Conservation (phyloP, 129 eudicot genomes). For the Tanacetum coccineum region DNA sequence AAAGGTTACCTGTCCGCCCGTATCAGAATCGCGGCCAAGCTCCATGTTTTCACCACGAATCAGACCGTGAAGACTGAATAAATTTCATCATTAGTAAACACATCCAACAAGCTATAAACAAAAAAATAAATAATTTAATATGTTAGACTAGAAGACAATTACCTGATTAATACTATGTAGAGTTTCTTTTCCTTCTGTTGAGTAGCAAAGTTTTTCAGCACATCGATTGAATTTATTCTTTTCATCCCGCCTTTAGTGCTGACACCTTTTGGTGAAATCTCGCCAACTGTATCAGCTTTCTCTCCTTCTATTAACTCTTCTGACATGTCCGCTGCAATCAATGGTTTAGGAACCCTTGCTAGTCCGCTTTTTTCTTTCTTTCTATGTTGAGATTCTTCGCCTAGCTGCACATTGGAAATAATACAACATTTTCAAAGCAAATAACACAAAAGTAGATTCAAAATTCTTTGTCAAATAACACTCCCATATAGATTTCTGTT, state of each 20-base stretch:
- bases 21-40: slow-evolving; percentile 90
- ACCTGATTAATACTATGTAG: slow-evolving; percentile 75
- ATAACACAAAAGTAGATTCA: neutral
- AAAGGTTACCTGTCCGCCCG: slow-evolving; percentile 78
- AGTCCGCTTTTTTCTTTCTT: slow-evolving; percentile 41
- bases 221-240: slow-evolving; percentile 63
- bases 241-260: slow-evolving; percentile 54
- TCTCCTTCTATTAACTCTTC: slow-evolving; percentile 88
- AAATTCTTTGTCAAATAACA: neutral
- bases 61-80: slow-evolving; percentile 77
- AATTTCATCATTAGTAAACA: neutral
- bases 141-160: slow-evolving; percentile 1
- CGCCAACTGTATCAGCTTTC: slow-evolving; percentile 48
- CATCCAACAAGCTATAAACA: slow-evolving; percentile 10
- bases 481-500: too few relatives aligned
- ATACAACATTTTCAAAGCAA: neutral
- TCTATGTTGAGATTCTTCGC: slow-evolving; percentile 50
- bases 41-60: slow-evolving; percentile 91
- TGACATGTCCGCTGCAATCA: slow-evolving; percentile 72
- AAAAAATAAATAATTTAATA: neutral
- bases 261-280: slow-evolving; percentile 48
- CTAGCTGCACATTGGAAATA: slow-evolving; percentile 40
- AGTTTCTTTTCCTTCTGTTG: slow-evolving; percentile 64
- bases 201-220: slow-evolving; percentile 59
- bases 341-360: slow-evolving; percentile 55